Conservation (phyloP, 1,284 basidiomycete genomes). For the Tremellales sp. region DNA sequence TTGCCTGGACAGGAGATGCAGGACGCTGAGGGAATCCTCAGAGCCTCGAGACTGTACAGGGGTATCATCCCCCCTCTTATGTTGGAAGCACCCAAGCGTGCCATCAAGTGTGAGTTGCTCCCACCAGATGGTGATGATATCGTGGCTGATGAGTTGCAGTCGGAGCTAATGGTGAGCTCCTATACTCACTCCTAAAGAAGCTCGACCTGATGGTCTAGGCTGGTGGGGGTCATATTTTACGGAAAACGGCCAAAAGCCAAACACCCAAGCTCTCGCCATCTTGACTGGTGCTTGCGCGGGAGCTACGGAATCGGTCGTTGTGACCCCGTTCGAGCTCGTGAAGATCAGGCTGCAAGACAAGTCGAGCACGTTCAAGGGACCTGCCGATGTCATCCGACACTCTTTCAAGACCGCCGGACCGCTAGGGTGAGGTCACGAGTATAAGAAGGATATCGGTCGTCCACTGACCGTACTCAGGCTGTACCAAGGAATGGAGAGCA, state of each 20-base stretch:
- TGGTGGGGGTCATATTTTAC: constrained; percentile 76
- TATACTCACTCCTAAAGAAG: not conserved
- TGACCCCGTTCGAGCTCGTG: constrained; percentile 92
- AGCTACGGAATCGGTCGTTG: constrained; percentile 84
- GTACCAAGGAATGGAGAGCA: constrained; percentile 82
- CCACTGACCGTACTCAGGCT: constrained; percentile 20
- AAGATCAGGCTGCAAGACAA: constrained; percentile 95
- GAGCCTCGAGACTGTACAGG: constrained; percentile 66
- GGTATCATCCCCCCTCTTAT: constrained; percentile 91
- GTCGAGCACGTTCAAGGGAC: constrained; percentile 78
- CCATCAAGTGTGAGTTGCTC: constrained; percentile 79
- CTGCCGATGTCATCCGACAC: constrained; percentile 81
- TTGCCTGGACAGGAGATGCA: not conserved
- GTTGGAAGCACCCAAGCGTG: constrained; percentile 96
- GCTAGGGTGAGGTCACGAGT: constrained; percentile 61
- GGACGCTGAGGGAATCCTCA: constrained; percentile 7
- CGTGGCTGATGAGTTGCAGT: constrained; percentile 20
- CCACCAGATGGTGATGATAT: not conserved
- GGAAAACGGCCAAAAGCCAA: constrained; percentile 64
- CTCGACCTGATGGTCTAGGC: constrained; percentile 74
- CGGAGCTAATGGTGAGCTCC: constrained; percentile 35
- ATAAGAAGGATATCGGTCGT: not conserved
- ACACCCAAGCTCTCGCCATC: constrained; percentile 81
- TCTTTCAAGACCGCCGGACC: constrained; percentile 72
- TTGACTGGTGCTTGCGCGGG: constrained; percentile 90